These are phyloP conservation scores for Pleurotus tuber-regium DNA, from an alignment of 768 basidiomycete genomes.

Conservation along the genomic window DNA sequence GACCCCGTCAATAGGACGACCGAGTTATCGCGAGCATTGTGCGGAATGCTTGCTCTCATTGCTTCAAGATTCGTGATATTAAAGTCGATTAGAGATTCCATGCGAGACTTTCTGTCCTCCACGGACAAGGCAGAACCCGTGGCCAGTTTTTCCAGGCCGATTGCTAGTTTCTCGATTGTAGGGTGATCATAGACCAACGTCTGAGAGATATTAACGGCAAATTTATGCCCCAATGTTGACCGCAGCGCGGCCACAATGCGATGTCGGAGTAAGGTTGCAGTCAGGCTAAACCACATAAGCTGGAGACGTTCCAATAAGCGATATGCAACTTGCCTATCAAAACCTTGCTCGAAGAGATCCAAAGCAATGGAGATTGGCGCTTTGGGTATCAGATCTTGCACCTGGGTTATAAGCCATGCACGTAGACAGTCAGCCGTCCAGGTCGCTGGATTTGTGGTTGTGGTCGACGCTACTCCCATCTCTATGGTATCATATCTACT, in stretches of 20 bases:
- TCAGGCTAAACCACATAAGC: constrained; percentile 23
- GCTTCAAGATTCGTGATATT: constrained; percentile 23
- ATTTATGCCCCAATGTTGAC: constrained; percentile 10
- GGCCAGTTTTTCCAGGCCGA: constrained; percentile 20
- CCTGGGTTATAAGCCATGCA: constrained; percentile 22
- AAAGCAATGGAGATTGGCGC: constrained; percentile 10
- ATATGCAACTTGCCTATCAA: constrained; percentile 23
- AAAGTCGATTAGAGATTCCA: constrained; percentile 37
- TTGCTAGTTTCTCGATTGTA: constrained; percentile 26
- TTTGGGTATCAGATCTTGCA: constrained; percentile 12
- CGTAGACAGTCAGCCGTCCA: constrained; percentile 17
- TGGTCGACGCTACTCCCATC: constrained; percentile 12
- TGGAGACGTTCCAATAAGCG: background rate
- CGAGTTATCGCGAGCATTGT: background rate
- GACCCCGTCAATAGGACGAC: constrained; percentile 30
- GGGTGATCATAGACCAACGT: constrained; percentile 48
- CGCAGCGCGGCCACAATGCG: constrained; percentile 25
- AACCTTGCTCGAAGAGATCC: constrained; percentile 32
- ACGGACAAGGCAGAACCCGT: constrained; percentile 4
- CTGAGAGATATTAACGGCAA: constrained; percentile 22
- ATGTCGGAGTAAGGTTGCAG: constrained; percentile 35
- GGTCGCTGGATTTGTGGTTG: constrained; percentile 13
- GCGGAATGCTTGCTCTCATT: background rate
- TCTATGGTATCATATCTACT: constrained; percentile 23
- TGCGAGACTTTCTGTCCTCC: constrained; percentile 1